Evolutionary conservation across 202 grass and related monocot species (phyloP), one percentile per base, ranked within the genome.

Genomic region (Eragrostis tef): DNA sequence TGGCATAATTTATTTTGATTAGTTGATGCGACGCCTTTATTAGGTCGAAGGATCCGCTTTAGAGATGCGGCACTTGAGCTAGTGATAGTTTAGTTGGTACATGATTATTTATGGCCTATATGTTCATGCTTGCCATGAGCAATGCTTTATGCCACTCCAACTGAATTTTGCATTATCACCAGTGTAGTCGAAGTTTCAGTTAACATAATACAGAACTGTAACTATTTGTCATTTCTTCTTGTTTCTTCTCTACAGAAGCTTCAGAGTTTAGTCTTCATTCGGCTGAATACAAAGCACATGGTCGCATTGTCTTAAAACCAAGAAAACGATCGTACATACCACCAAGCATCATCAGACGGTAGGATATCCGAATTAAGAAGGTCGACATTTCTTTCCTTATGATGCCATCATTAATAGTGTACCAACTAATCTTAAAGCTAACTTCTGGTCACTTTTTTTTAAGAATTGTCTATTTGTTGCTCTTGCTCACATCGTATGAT

Each of bases 11-110:
- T 25, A 81, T 65, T 65, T 48, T 60, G 16, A 69, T 66, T 17
- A 67, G 69, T 48, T 54, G 54, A 51, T 63, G 53, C 25, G 50
- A 19, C 42, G 67, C 54, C 60, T 69, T 88, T 80, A 56, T 84
- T 80, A 76, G 87, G 77, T 84, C 64, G 64, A 47, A 70, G 70
- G 47, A 79, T 74, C 81, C 12, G 43, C 86, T 88, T 79, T 79
- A 24, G 73, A 72, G 56, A 83, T 77, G 73, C 36, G 7, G 34
- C 73, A 65, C 52, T 84, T 42, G 36, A 16, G 39, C 36, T 34
- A 42, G 15, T 61, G 64, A 17, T 70, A 45, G 57, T 63, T 70
- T 75, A 45, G 72, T 76, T 62, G 64, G 54, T 77, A 56, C 3
- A 51, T 63, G 60, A 62, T 63, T 74, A 19, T 43, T 14, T 58